Base-by-base conservation (phyloP, 2,329 filamentous ascomycete species). In the Fusarium guadeloupense region DNA sequence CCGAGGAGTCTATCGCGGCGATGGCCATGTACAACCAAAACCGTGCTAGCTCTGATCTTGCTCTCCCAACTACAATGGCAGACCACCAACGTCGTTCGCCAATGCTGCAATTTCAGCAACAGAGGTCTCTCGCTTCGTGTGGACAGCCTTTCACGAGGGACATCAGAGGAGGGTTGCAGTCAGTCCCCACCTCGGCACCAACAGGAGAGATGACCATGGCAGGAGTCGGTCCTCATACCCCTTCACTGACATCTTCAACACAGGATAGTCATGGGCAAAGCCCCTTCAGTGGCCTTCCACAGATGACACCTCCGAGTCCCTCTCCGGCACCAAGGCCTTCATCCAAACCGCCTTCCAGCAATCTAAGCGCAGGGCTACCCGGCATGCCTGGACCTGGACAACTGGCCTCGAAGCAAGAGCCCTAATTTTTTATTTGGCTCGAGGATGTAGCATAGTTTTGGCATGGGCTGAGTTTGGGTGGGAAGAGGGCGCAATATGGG, bases 301-400 rank as follows among this genome's bases (percentile, higher is more conserved):
- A 60, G 3, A 48, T 47, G 28, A 68, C 65, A 3, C 65, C 65
- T 5, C 62, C 65, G 3, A 68, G 49, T 4, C 65, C 65, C n/a
- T 68, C 65, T 20, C 65, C 65, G 1, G 62, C 62, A 6, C 65
- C 65, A 1, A 58, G 65, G 26, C 40, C 17, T 4, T 21, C 50
- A 6, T 23, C 26, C 6, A 42, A 54, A 10, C 44, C 55, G 8
- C 37, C 17, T 9, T 21, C 43, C 2, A 30, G 44, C 28, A 43
- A 48, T 14, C 26, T 23, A 4, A 28, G 34, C 14, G 35, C 37
- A 0, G 37, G 42, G 3, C 49, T 43, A 6, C 39, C 53, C 4
- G n/a, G 13, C 1, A 7, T 20, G 3, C 9, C 20, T 12, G 14
- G 21, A 12, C 23, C 20, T 4, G 20, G 37, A 12, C 21, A 35